Evolutionary conservation across 2,329 filamentous ascomycete species (phyloP), one percentile per base, ranked within the genome.

Genomic region (Fusarium humuli): DNA sequence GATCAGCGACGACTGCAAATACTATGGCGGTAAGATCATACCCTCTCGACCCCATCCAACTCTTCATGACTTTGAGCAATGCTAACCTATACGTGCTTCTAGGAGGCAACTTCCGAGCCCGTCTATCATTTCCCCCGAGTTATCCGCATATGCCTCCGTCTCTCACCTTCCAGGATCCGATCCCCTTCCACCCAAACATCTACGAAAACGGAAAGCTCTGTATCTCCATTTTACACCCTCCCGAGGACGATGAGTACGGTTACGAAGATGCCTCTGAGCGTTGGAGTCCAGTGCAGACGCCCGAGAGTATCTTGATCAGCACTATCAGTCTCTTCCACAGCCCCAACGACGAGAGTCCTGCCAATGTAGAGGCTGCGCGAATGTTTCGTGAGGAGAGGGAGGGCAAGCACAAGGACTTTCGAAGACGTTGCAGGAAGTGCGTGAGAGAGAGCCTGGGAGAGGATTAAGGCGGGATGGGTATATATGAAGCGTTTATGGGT

Each of bases 191-290:
- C 81, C 95, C 95, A 1, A 98, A 98, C 79, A 92, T 99, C 78
- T 98, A 98, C 83, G 84, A 88, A 10, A 90, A 88, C 77, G 96
- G 96, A 76, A 89, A 91, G 71, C 93, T 99, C 61, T 99, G 96
- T 86, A 98, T 99, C 80, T 97, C 93, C 45, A 99, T 99, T 82
- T 87, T 99, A 44, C 96, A 99, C 80, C 93, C 95, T 14, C 95
- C 96, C 7, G 94, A 93, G 82, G 94, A 98, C 77, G 96, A 99
- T 78, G 90, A 93, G 77, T 96, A 92, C 81, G 95, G 95, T 56
- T 99, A 99, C 83, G 96, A 99, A 81, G 88, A 88, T 27, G 94
- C 94, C 18, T 87, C 89, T 30, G 96, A 99, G 85, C 90, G 96
- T 65, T 99, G 96, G 96, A 92, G 88, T 63, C 96, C 96, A 29